Evolutionary conservation across 805 yeast genomes (phyloP), one percentile per base, ranked within the genome.

Genomic region (Maudiozyma bulderi): DNA sequence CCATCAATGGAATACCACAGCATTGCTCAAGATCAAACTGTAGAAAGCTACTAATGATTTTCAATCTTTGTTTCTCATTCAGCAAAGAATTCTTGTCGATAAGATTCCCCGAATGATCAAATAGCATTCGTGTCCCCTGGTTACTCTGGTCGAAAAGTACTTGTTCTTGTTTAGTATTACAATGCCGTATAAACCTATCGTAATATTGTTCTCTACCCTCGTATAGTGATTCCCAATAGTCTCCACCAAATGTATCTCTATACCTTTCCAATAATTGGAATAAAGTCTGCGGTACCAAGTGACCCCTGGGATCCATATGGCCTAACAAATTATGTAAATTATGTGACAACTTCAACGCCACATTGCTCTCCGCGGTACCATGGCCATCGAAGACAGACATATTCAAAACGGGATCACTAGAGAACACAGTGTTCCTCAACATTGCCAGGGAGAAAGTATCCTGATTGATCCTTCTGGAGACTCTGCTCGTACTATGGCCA

Each of bases 301-400:
- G 55, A 0, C 64, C 58, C 38, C n/a, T 35, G 1, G 60, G 47
- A 45, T 63, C 72, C 37, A 53, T 71, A 32, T 51, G 40, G 54
- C 80, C 95, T 61, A 77, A 77, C 57, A 64, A 73, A 54, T 60
- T 62, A 48, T 73, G 80, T 32, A 93, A 70, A 48, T 80, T 70
- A 3, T 72, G 65, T 20, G 73, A 68, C 10, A 90, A 69, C 58
- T 75, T 84, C 28, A 71, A 73, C 43, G 89, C 74, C 57, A 95
- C 86, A 28, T 47, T 32, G 10, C 53, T 48, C 47, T 82, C 81
- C 28, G 73, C 74, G 26, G 96, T 95, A 7, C 98, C 99, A 67
- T 93, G 99, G 8, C 99, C 99, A 67, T 93, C 99, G 65, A 86
- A 89, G 1, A 93, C 75, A 43, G 80, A 78, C 58, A 86, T 81